These are phyloP conservation scores for Chalciporus chontae DNA, from an alignment of 768 basidiomycete genomes.

Conservation along the genomic window DNA sequence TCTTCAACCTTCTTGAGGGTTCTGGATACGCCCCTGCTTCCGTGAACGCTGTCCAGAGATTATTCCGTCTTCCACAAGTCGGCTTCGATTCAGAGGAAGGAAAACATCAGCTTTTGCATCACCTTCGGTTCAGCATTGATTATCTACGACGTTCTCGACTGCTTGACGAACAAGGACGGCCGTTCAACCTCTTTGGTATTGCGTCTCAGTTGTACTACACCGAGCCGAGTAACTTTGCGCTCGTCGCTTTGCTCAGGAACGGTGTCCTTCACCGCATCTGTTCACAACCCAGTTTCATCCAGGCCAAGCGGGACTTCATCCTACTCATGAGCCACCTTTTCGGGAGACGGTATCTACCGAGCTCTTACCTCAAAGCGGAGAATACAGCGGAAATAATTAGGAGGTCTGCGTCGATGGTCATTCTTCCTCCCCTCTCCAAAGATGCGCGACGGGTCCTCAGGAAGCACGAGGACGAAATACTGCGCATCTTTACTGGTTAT, in stretches of 20 bases:
- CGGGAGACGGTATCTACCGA: constrained; percentile 53
- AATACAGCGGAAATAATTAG: constrained; percentile 34
- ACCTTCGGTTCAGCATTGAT: constrained; percentile 68
- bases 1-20: constrained; percentile 64
- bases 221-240: constrained; percentile 68
- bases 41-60: constrained; percentile 44
- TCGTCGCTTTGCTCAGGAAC: constrained; percentile 52
- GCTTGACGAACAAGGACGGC: constrained; percentile 50
- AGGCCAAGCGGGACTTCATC: constrained; percentile 50
- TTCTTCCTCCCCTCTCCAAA: constrained; percentile 48
- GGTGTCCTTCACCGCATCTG: constrained; percentile 62
- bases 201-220: constrained; percentile 58
- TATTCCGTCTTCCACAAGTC: constrained; percentile 57
- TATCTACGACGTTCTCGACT: constrained; percentile 59
- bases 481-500: constrained; percentile 54
- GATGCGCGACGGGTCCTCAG: constrained; percentile 39
- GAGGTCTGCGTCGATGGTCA: constrained; percentile 53
- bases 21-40: constrained; percentile 50
- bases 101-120: constrained; percentile 56
- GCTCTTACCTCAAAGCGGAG: constrained; percentile 37
- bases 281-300: constrained; percentile 31
- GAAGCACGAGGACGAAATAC: constrained; percentile 46
- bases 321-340: constrained; percentile 63
- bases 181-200: constrained; percentile 53
- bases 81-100: constrained; percentile 55